These are phyloP conservation scores for Diophrys appendiculata DNA, from an alignment of 73 alveolate species.

Conservation along the genomic window DNA sequence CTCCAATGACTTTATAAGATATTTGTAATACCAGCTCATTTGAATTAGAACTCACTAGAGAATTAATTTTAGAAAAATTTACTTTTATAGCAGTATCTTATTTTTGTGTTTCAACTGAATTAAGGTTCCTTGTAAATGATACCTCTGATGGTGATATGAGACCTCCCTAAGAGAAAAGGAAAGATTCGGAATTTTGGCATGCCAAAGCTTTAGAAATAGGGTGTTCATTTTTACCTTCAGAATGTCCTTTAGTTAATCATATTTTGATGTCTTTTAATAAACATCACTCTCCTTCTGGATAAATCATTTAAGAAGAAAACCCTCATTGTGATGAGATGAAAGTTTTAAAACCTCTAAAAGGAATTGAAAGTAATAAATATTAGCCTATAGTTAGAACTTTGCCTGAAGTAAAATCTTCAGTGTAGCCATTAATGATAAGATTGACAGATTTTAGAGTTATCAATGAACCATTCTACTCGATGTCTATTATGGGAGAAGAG, in stretches of 20 bases:
- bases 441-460: constrained; percentile 18
- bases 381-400: constrained; percentile 43
- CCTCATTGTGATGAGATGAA: constrained; percentile 36
- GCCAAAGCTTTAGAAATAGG: constrained; percentile 58
- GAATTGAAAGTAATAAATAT: constrained; percentile 54
- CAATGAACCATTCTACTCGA: neutral
- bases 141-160: constrained; percentile 36
- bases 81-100: constrained; percentile 54
- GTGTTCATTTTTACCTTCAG: constrained; percentile 56
- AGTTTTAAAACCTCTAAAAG: constrained; percentile 49
- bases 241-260: constrained; percentile 62
- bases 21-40: constrained; percentile 13
- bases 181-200: constrained; percentile 58
- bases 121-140: constrained; percentile 59
- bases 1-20: too few relatives aligned
- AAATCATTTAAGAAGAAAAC: constrained; percentile 27
- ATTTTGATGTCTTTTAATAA: constrained; percentile 46
- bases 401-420: neutral
- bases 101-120: constrained; percentile 62
- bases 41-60: constrained; percentile 60
- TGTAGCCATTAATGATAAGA: constrained; percentile 4
- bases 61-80: constrained; percentile 46
- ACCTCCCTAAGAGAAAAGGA: constrained; percentile 4
- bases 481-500: too few relatives aligned
- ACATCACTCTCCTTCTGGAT: constrained; percentile 63